phyloP scores from a whole-genome alignment of 345 rosid species.

The Arabidopsis suecica region DNA sequence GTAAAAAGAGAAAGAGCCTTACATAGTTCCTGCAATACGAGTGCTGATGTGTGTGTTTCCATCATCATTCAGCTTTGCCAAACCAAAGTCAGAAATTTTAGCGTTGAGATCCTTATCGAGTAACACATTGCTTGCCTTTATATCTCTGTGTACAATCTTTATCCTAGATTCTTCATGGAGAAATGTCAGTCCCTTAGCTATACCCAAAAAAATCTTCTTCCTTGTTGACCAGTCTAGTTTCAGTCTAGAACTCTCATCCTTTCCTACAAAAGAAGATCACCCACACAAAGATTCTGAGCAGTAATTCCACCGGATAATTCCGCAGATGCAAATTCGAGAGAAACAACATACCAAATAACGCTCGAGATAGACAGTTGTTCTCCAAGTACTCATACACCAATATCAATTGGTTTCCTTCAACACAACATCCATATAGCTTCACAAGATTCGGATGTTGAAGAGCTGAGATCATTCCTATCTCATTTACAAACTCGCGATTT shows the following conservation, averaged over 20 bases:
- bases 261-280: slow-evolving; percentile 51
- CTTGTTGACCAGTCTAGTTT: slow-evolving; percentile 79
- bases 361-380: slow-evolving; percentile 71
- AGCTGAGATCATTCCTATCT: slow-evolving; percentile 80
- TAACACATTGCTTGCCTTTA: slow-evolving; percentile 87
- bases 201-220: slow-evolving; percentile 68
- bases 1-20: slow-evolving; percentile 38
- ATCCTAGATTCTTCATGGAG: slow-evolving; percentile 87
- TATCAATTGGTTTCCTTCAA: slow-evolving; percentile 72
- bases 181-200: slow-evolving; percentile 78
- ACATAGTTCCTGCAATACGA: slow-evolving; percentile 88
- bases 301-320: not conserved
- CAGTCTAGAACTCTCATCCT: slow-evolving; percentile 50
- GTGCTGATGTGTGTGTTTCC: slow-evolving; percentile 88
- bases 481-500: slow-evolving; percentile 74
- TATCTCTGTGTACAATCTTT: slow-evolving; percentile 93
- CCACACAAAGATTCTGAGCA: slow-evolving; percentile 14
- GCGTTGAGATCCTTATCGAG: slow-evolving; percentile 83
- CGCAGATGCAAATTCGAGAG: not conserved
- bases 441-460: slow-evolving; percentile 85
- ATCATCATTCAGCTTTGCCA: slow-evolving; percentile 87
- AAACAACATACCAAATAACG: slow-evolving; percentile 61
- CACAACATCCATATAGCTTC: slow-evolving; percentile 74
- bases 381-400: slow-evolving; percentile 79
- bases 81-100: slow-evolving; percentile 91